Evolutionary conservation across 2,329 filamentous ascomycete species (phyloP).

Genomic region (Trichoderma breve): DNA sequence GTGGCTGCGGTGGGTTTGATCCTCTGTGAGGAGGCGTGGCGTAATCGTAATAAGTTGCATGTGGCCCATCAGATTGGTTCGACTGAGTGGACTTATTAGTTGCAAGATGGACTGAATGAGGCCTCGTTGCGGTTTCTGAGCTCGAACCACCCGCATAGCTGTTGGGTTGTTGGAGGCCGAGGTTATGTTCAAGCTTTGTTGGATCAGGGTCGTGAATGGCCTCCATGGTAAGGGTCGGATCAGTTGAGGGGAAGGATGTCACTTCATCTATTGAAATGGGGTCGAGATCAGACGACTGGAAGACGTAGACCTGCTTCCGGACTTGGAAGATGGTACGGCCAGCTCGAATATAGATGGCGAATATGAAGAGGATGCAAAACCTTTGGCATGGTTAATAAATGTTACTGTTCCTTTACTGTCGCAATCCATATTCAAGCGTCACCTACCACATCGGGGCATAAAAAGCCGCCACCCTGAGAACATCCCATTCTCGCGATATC

Average conservation of each 20-base stretch:
- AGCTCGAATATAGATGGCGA: constrained; percentile 42
- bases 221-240: constrained; percentile 49
- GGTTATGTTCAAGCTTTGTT: background rate
- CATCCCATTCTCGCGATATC: constrained; percentile 62
- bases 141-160: constrained; percentile 1
- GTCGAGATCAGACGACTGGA: constrained; percentile 38
- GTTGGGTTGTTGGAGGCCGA: background rate
- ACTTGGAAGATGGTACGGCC: constrained; percentile 62
- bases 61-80: background rate
- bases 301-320: constrained; percentile 53
- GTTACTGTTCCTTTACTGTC: background rate
- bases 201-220: background rate
- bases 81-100: background rate
- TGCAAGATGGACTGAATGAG: background rate
- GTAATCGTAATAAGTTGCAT: background rate
- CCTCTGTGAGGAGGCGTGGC: background rate
- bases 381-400: constrained; percentile 12
- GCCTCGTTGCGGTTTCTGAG: constrained; percentile 34
- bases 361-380: constrained; percentile 21
- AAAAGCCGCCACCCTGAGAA: constrained; percentile 67
- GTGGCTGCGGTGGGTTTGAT: background rate
- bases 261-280: constrained; percentile 40
- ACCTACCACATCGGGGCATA: constrained; percentile 61
- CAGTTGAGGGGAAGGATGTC: constrained; percentile 49
- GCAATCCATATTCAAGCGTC: background rate